Conservation (phyloP, 192 early-diverging fungal genomes). For the Phlyctochytrium bullatum region DNA sequence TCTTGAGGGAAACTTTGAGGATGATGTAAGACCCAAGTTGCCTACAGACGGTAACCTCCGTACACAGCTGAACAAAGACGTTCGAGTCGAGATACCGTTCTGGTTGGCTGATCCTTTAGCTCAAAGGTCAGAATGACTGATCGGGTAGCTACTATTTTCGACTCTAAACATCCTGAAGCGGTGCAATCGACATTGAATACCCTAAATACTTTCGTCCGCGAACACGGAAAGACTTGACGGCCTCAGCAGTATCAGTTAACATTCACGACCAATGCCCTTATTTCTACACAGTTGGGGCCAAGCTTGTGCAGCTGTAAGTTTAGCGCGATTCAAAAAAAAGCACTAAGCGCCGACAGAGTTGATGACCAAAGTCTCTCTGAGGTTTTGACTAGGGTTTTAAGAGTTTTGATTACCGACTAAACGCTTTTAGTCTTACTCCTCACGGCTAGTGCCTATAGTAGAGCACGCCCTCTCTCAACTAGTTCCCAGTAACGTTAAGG, state of each 20-base stretch:
- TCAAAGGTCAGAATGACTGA: background rate
- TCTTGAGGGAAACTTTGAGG: background rate
- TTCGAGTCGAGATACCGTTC: background rate
- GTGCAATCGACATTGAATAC: background rate
- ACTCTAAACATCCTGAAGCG: background rate
- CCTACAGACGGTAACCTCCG: background rate
- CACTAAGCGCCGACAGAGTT: background rate
- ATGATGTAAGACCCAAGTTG: background rate
- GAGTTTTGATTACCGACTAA: no score
- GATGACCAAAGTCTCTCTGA: background rate
- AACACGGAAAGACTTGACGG: background rate
- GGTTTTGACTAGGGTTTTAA: no score
- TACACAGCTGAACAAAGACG: background rate
- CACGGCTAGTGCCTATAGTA: no score
- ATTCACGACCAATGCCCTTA: constrained; percentile 2
- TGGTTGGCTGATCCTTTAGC: background rate
- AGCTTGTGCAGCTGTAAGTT: background rate
- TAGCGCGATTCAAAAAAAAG: background rate
- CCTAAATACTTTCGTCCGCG: background rate
- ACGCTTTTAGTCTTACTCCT: no score
- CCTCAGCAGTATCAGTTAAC: background rate
- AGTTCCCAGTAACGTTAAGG: no score
- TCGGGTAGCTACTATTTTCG: background rate
- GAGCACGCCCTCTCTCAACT: no score
- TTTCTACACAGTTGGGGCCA: background rate